Evolutionary conservation across 2,329 filamentous ascomycete genomes (phyloP), one percentile per base, ranked within the genome.

Genomic region (Ceratocystis destructans): DNA sequence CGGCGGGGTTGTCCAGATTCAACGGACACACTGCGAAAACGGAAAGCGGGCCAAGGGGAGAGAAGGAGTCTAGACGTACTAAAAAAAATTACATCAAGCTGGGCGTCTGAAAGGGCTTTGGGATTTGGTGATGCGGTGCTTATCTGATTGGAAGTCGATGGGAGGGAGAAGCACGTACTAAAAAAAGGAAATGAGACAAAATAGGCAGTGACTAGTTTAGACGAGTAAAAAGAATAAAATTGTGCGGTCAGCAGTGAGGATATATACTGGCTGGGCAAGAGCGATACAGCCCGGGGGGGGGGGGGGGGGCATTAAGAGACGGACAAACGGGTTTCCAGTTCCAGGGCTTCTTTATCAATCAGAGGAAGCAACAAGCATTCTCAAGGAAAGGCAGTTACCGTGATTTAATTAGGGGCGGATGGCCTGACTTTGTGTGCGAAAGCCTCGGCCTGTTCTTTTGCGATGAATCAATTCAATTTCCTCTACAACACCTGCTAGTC

Each of bases 271-370:
- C 17, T 3, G n/a, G 28, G 55, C 55, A 59, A 59, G 15, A 37
- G 55, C 55, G 6, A 20, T 17, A 20, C n/a, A 12, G 20, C 33
- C 28, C 20, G 12, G 28, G 53, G n/a, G n/a, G n/a, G n/a, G n/a
- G n/a, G n/a, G n/a, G n/a, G n/a, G n/a, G 53, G 4, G 15, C 53
- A 17, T 8, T 25, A 8, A 7, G 22, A n/a, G 25, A 17, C 5
- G 25, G 53, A 33, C 3, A 7, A n/a, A 31, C 6, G 37, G 37
- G 37, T 3, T 4, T 41, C 10, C 8, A 41, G 37, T 25, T 25
- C 22, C 28, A 31, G 50, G 28, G 5, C 28, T 33, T 59, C 55
- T 59, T 59, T 59, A 59, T 59, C 55, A 59, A 59, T 59, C 55
- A 59, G 48, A 53, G 12, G 55, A 33, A 59, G 55, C 55, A 59